Evolutionary conservation across 148 eudicot species (phyloP).

Genomic region (Amaranthus palmeri): DNA sequence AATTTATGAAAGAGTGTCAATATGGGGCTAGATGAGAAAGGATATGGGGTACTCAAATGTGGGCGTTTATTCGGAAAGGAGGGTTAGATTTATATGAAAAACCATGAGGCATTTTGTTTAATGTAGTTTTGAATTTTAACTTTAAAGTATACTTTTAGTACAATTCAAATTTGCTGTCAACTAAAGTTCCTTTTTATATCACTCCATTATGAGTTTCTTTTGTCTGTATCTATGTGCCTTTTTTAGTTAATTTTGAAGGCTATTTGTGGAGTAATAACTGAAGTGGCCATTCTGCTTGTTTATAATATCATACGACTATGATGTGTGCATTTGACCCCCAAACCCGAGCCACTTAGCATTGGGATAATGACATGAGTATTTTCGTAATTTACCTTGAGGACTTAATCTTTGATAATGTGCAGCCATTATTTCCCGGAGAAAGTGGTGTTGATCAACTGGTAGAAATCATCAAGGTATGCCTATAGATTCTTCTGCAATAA

Average conservation of each 20-base stretch:
- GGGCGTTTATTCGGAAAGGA: too few species aligned
- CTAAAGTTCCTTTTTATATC: not conserved
- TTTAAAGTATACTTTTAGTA: too few species aligned
- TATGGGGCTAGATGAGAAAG: too few species aligned
- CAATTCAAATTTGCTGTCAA: not conserved
- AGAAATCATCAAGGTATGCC: constrained; percentile 79
- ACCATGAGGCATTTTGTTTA: too few species aligned
- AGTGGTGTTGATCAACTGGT: constrained; percentile 97
- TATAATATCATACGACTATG: not conserved
- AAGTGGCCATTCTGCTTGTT: not conserved
- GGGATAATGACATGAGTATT: not conserved
- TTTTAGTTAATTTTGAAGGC: not conserved
- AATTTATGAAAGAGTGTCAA: too few species aligned
- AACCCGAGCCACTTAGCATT: too few species aligned
- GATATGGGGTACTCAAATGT: too few species aligned
- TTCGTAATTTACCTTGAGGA: not conserved
- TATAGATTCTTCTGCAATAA: not conserved
- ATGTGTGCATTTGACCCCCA: not conserved
- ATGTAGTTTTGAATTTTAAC: too few species aligned
- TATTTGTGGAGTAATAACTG: not conserved
- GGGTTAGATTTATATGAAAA: too few species aligned
- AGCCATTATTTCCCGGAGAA: constrained; percentile 98
- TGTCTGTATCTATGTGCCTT: not conserved
- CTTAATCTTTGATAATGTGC: constrained; percentile 28
- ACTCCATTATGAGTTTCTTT: not conserved